Evolutionary conservation across 2,329 filamentous ascomycete species (phyloP).

Genomic region (Anisogramma anomala): DNA sequence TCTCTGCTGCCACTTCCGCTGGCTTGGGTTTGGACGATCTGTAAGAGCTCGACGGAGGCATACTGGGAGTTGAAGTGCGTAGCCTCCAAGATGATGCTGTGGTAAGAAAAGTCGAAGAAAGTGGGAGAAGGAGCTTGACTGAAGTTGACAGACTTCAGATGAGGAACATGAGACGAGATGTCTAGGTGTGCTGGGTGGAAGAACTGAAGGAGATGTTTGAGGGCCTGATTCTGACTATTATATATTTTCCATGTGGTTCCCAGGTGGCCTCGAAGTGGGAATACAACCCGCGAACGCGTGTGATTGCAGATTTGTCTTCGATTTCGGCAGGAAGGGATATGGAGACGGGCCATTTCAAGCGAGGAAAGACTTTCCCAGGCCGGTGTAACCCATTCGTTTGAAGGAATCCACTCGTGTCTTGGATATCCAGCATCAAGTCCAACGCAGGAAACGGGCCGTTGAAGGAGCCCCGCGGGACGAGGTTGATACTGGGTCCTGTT

Average conservation of each 20-base stretch:
- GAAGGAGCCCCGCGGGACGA: slow-evolving; percentile 3
- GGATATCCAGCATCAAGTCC: slow-evolving; percentile 5
- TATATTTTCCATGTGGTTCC: slow-evolving; percentile 2
- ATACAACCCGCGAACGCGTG: slow-evolving; percentile 9
- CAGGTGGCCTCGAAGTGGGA: background rate
- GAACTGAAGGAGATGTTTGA: background rate
- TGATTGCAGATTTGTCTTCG: slow-evolving; percentile 14
- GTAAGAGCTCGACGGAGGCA: slow-evolving; percentile 31
- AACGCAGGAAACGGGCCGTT: slow-evolving; percentile 7
- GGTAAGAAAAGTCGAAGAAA: background rate
- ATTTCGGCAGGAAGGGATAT: slow-evolving; percentile 13
- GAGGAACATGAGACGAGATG: too few species aligned
- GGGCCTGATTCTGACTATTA: slow-evolving; percentile 4
- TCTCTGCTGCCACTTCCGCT: slow-evolving; percentile 60
- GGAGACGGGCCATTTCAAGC: slow-evolving; percentile 13
- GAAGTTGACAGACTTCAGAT: background rate
- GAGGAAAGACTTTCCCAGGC: slow-evolving; percentile 13
- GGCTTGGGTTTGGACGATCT: slow-evolving; percentile 46
- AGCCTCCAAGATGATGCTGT: background rate
- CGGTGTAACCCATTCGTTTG: slow-evolving; percentile 11
- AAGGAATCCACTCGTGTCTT: slow-evolving; percentile 14
- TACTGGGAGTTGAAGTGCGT: slow-evolving; percentile 20
- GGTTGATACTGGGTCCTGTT: slow-evolving; percentile 10
- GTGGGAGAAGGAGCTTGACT: background rate
- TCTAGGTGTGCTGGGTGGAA: too few species aligned